phyloP scores from a whole-genome alignment of 495 filamentous ascomycete species.

The Corynascus novoguineensis region DNA sequence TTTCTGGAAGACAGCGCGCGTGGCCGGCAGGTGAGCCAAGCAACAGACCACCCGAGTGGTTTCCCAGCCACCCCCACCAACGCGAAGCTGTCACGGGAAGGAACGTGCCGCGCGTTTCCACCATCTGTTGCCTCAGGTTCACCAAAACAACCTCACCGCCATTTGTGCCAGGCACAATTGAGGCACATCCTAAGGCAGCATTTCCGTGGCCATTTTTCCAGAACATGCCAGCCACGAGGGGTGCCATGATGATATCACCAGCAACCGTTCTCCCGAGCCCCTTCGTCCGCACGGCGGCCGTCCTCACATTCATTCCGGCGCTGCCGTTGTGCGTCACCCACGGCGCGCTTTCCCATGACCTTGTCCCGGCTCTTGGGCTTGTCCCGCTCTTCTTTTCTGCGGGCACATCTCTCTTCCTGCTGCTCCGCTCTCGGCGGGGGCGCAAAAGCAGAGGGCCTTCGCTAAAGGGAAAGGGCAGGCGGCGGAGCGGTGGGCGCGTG shows the following conservation, averaged over 20 bases:
- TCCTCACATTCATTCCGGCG: conserved; percentile 48
- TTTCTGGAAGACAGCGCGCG: too few relatives aligned
- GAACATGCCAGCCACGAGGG: neutral
- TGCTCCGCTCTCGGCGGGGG: conserved; percentile 5
- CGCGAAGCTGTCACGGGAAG: too few relatives aligned
- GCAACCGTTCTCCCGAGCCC: conserved; percentile 7
- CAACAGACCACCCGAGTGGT: too few relatives aligned
- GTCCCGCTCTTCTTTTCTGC: conserved; percentile 38
- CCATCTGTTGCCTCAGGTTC: too few relatives aligned
- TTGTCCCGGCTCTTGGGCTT: conserved; percentile 38
- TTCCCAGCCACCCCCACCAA: too few relatives aligned
- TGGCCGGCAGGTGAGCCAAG: too few relatives aligned
- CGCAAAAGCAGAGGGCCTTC: neutral
- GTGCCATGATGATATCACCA: neutral
- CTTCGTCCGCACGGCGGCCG: conserved; percentile 36
- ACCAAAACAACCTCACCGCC: too few relatives aligned
- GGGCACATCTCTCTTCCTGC: conserved; percentile 24
- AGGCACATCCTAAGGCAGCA: too few relatives aligned
- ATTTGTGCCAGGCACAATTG: too few relatives aligned
- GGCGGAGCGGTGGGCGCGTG: neutral
- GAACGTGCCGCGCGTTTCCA: too few relatives aligned
- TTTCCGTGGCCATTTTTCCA: too few relatives aligned
- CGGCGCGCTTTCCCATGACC: conserved; percentile 34
- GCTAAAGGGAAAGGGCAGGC: neutral
- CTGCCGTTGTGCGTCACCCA: conserved; percentile 43